These are phyloP conservation scores for Aspergillus sp. DNA, from an alignment of 2,329 filamentous ascomycete species.

Conservation along the genomic window DNA sequence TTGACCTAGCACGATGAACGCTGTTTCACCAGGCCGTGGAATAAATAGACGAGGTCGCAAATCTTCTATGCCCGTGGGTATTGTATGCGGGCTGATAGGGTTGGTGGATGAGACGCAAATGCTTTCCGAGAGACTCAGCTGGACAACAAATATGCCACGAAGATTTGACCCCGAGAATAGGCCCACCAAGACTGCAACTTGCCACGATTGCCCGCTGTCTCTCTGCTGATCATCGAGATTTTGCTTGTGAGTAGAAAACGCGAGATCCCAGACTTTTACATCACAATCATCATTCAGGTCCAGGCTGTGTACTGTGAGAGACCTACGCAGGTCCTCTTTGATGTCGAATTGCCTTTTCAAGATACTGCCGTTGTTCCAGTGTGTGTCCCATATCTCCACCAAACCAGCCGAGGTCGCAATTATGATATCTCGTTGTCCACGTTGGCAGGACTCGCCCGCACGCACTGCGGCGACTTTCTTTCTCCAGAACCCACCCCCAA, in stretches of 20 bases:
- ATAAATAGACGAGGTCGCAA: constrained; percentile 72
- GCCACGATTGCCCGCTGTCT: constrained; percentile 52
- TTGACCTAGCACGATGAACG: constrained; percentile 78
- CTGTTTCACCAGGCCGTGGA: constrained; percentile 77
- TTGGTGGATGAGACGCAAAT: constrained; percentile 55
- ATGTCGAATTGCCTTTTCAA: constrained; percentile 73
- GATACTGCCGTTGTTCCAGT: constrained; percentile 82
- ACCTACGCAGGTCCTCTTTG: constrained; percentile 65
- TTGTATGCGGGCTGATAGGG: constrained; percentile 17
- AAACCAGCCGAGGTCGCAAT: constrained; percentile 77
- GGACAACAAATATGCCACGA: constrained; percentile 75
- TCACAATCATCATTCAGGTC: constrained; percentile 59
- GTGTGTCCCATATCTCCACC: constrained; percentile 84
- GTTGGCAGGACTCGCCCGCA: constrained; percentile 70
- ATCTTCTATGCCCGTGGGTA: constrained; percentile 25
- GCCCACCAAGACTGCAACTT: constrained; percentile 65
- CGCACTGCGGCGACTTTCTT: constrained; percentile 81
- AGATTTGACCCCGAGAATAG: constrained; percentile 55
- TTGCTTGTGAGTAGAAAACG: constrained; percentile 53
- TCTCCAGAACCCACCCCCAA: constrained; percentile 71
- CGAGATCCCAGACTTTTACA: constrained; percentile 79
- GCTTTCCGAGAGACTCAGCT: constrained; percentile 64
- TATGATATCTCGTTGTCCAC: constrained; percentile 84
- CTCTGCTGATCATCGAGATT: constrained; percentile 55
- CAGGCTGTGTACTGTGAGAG: constrained; percentile 62